Evolutionary conservation across 129 eudicot genomes (phyloP).

Genomic region (Arctium lappa): DNA sequence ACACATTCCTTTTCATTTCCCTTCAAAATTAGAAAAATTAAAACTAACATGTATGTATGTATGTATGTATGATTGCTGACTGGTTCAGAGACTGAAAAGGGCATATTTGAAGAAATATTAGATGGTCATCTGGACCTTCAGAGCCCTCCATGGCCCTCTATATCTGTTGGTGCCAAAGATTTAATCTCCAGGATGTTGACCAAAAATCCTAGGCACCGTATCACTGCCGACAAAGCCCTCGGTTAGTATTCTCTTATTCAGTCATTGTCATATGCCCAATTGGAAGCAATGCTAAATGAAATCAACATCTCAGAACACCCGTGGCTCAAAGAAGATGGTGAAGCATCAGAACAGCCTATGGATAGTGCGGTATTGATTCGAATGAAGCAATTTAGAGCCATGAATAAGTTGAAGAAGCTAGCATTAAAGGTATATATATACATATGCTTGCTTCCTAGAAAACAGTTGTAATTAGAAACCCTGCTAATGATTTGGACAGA

Average conservation of each 20-base stretch:
- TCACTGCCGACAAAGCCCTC: conserved; percentile 84
- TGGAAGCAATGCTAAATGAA: background rate
- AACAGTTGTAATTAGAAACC: background rate
- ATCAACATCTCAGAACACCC: conserved; percentile 59
- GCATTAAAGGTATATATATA: conserved; percentile 66
- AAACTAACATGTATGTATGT: too few species aligned
- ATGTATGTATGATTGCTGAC: background rate
- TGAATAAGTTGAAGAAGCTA: conserved; percentile 91
- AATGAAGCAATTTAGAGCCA: conserved; percentile 95
- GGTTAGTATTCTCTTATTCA: conserved; percentile 37
- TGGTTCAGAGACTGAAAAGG: conserved; percentile 70
- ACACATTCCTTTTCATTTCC: background rate
- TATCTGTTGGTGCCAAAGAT: conserved; percentile 84
- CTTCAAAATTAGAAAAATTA: background rate
- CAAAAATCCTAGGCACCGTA: conserved; percentile 65
- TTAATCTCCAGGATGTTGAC: conserved; percentile 71
- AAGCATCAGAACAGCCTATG: conserved; percentile 82
- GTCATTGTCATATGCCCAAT: background rate
- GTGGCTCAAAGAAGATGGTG: conserved; percentile 90
- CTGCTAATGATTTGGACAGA: too few species aligned
- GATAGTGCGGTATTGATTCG: conserved; percentile 82
- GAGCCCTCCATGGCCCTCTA: conserved; percentile 78
- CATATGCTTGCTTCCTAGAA: background rate
- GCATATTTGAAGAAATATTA: conserved; percentile 61
- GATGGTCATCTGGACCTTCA: conserved; percentile 56